phyloP scores from a whole-genome alignment of 495 filamentous ascomycete species.

The Viridothelium virens region DNA sequence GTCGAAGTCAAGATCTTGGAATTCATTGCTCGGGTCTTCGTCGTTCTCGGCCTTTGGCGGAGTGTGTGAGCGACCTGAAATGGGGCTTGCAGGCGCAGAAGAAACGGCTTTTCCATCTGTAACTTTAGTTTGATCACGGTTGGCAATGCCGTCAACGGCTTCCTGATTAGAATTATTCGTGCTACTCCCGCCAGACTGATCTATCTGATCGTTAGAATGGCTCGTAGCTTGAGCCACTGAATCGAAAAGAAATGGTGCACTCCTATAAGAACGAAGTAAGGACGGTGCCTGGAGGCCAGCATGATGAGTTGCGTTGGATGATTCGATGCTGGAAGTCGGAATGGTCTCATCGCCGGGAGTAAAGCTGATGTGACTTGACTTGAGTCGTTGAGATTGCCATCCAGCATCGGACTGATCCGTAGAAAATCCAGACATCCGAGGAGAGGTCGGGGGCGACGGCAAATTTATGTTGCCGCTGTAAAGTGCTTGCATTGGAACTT shows the following conservation, averaged over 20 bases:
- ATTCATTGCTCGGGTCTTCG: conserved; percentile 21
- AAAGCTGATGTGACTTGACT: conserved; percentile 16
- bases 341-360: conserved; percentile 5
- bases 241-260: conserved; percentile 15
- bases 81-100: conserved; percentile 36
- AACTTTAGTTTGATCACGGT: background rate
- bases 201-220: background rate
- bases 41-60: conserved; percentile 24
- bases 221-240: background rate
- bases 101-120: conserved; percentile 23
- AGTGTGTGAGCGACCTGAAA: conserved; percentile 30
- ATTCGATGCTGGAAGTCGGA: conserved; percentile 25
- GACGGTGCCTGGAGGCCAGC: conserved; percentile 25
- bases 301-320: conserved; percentile 16
- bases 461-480: conserved; percentile 19
- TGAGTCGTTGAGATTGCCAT: conserved; percentile 29
- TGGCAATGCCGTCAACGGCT: background rate
- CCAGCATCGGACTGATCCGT: conserved; percentile 27
- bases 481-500: conserved; percentile 8
- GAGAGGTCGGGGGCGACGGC: conserved; percentile 29
- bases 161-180: background rate
- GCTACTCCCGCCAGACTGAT: background rate
- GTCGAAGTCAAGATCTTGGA: conserved; percentile 27
- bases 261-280: conserved; percentile 34
- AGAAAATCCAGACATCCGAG: conserved; percentile 28